A percentile compares a stretch with the other conserved stretches of the same genome.
Evolutionary conservation across 441 rosid species (phyloP).

Genomic region (Croton laevigatus): DNA sequence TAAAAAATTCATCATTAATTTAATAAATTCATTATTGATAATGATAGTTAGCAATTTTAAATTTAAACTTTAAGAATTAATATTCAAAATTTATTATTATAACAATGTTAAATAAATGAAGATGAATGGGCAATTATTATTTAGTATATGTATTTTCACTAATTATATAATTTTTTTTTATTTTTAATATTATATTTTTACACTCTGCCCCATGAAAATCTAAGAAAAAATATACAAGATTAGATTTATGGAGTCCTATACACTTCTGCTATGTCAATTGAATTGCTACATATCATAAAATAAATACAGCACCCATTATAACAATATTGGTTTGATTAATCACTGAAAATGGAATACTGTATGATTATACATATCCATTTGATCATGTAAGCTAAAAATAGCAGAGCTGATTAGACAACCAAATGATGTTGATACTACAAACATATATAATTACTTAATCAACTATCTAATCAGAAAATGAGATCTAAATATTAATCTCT

Average conservation of each 20-base stretch:
- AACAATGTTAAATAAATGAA: too few relatives aligned
- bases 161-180: too few relatives aligned
- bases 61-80: too few relatives aligned
- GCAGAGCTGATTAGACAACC: neutral
- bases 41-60: too few relatives aligned
- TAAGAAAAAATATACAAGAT: too few relatives aligned
- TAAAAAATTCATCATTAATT: too few relatives aligned
- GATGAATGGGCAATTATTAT: too few relatives aligned
- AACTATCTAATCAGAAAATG: neutral
- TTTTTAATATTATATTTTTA: too few relatives aligned
- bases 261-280: neutral
- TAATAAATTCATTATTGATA: too few relatives aligned
- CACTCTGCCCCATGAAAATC: neutral
- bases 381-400: neutral
- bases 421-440: slow-evolving; percentile 2
- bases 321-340: neutral
- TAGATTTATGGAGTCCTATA: slow-evolving; percentile 5
- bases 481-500: neutral
- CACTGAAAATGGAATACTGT: neutral
- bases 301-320: neutral
- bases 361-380: neutral
- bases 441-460: neutral
- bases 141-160: too few relatives aligned
- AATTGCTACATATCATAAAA: neutral
- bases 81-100: too few relatives aligned